These are phyloP conservation scores for Eimeria maxima DNA, from an alignment of 169 alveolate genomes.

Conservation along the genomic window DNA sequence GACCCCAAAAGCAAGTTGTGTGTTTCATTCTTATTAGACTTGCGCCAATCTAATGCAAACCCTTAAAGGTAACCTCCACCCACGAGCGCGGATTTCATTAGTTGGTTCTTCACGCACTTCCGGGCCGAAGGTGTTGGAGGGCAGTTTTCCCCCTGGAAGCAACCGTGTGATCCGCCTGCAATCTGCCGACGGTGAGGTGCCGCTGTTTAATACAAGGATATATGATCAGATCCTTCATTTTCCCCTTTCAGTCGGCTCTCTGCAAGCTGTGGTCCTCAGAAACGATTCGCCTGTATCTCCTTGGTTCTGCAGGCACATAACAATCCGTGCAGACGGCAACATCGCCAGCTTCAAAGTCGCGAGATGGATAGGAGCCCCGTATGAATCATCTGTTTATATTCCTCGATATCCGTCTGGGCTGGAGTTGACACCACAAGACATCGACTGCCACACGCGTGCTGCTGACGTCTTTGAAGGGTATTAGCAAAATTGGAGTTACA, in stretches of 20 bases:
- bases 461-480: slow-evolving; percentile 88
- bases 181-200: slow-evolving; percentile 85
- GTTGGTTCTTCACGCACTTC: slow-evolving; percentile 84
- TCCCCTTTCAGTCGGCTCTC: slow-evolving; percentile 81
- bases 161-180: slow-evolving; percentile 83
- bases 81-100: slow-evolving; percentile 84
- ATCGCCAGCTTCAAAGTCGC: slow-evolving; percentile 84
- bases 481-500: background rate
- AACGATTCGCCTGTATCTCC: slow-evolving; percentile 87
- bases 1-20: slow-evolving; percentile 83
- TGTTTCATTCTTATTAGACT: background rate
- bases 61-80: slow-evolving; percentile 84
- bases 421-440: slow-evolving; percentile 90
- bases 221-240: background rate
- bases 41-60: background rate
- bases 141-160: slow-evolving; percentile 82
- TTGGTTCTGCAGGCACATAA: slow-evolving; percentile 87
- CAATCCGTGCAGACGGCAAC: slow-evolving; percentile 86
- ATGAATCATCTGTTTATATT: slow-evolving; percentile 78
- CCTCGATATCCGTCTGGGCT: slow-evolving; percentile 86
- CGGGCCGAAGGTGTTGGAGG: slow-evolving; percentile 82
- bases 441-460: slow-evolving; percentile 92
- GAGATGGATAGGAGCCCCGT: slow-evolving; percentile 89
- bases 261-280: slow-evolving; percentile 84
- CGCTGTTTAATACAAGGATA: background rate